Evolutionary conservation across 2,329 filamentous ascomycete genomes (phyloP).

Genomic region (Xenoacremonium recifei): DNA sequence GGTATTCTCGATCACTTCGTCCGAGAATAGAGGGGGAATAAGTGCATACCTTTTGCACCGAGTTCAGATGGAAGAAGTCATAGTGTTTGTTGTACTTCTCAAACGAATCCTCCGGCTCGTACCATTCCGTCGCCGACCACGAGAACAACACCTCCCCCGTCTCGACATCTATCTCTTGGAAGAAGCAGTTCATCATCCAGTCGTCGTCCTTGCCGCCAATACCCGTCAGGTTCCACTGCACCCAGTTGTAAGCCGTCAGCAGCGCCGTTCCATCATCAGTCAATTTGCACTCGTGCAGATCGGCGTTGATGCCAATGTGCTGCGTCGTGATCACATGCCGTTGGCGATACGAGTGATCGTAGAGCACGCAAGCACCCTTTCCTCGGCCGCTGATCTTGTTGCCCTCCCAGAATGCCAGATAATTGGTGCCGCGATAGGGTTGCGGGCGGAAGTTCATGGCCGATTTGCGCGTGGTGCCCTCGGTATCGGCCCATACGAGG

Average conservation of each 20-base stretch:
- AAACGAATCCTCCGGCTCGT: conserved; percentile 2
- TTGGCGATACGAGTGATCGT: conserved; percentile 6
- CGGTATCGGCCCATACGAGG: conserved; percentile 4
- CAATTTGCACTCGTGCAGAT: conserved; percentile 9
- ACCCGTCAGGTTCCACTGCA: background rate
- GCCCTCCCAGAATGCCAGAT: conserved; percentile 3
- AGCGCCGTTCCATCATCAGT: conserved; percentile 6
- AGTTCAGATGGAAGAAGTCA: conserved; percentile 10
- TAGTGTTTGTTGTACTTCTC: conserved; percentile 3
- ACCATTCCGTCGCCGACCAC: conserved; percentile 6
- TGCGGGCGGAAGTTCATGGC: conserved; percentile 8
- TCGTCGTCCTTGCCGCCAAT: conserved; percentile 1
- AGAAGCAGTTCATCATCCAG: conserved; percentile 3
- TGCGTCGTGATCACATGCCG: conserved; percentile 3
- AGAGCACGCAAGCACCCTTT: conserved; percentile 6
- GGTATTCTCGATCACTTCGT: no score
- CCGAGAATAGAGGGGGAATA: background rate
- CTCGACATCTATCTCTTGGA: conserved; percentile 8
- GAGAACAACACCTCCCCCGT: conserved; percentile 6
- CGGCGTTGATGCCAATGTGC: conserved; percentile 2
- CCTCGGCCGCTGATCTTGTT: conserved; percentile 2
- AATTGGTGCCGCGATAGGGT: conserved; percentile 1
- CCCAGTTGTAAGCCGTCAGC: conserved; percentile 4
- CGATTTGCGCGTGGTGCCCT: background rate
- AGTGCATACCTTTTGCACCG: conserved; percentile 3